Evolutionary conservation across 192 early-diverging fungal species (phyloP), one percentile per base, ranked within the genome.

Genomic region (Cladochytrium replicatum): DNA sequence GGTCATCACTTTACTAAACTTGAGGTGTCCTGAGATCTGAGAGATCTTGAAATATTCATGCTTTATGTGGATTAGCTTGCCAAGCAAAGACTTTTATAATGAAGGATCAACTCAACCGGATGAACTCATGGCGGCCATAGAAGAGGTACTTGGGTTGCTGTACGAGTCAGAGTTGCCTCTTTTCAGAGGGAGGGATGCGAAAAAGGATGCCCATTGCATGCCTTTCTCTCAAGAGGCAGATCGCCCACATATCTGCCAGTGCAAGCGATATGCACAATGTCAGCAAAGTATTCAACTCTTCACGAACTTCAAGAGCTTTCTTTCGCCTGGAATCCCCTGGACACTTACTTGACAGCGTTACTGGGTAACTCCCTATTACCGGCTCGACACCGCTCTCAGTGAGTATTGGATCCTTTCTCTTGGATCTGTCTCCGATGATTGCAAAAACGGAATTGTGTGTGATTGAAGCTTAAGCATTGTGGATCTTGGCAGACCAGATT

Each of bases 1-100:
- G n/a, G n/a, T n/a, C n/a, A n/a, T n/a, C n/a, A n/a, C n/a, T n/a
- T n/a, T n/a, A n/a, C n/a, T n/a, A n/a, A n/a, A n/a, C n/a, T n/a
- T n/a, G n/a, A n/a, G n/a, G n/a, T n/a, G n/a, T n/a, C n/a, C n/a
- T n/a, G n/a, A n/a, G n/a, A n/a, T n/a, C n/a, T n/a, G n/a, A n/a
- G n/a, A n/a, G n/a, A 80, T 23, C 84, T 80, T 5, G 56, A 68
- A 27, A 11, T 41, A 2, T 78, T 74, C 48, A 58, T 67, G 1
- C 57, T 86, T 29, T 29, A 31, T 8, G 25, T 86, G 15, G 37
- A 19, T 2, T n/a, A 68, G 58, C 23, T 41, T 82, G 28, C 81
- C 82, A 15, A 73, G 77, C 22, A 82, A 72, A 28, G 71, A 83
- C 31, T 83, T 83, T 38, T 85, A 85, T 57, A 38, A 64, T 11